Evolutionary conservation across 2,329 filamentous ascomycete genomes (phyloP).

Genomic region (Fusarium albosuccineum): DNA sequence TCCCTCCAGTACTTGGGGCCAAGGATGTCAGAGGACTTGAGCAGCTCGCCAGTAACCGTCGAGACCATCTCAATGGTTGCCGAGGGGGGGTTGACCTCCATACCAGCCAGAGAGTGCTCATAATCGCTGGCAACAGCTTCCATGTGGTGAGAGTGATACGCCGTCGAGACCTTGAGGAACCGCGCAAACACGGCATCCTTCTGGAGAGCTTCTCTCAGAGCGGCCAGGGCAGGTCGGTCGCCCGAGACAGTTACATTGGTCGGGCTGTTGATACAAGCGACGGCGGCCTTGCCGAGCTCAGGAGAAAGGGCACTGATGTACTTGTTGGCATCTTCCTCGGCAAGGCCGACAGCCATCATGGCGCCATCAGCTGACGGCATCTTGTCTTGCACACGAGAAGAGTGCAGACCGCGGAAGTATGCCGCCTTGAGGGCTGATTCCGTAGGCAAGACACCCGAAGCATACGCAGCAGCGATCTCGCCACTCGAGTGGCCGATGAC

Average conservation of each 20-base stretch:
- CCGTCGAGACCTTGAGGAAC: not conserved
- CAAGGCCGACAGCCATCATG: not conserved
- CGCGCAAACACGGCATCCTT: not conserved
- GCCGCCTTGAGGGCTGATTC: not conserved
- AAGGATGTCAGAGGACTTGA: not conserved
- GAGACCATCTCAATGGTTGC: not conserved
- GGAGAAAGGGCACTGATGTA: not conserved
- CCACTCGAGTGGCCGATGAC: conserved; percentile 60
- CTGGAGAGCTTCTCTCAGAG: not conserved
- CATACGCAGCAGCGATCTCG: conserved; percentile 61
- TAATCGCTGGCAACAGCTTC: too few relatives aligned
- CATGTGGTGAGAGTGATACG: not conserved
- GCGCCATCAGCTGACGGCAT: not conserved
- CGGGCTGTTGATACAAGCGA: not conserved
- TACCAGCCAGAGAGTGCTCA: too few relatives aligned
- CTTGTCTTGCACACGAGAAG: not conserved
- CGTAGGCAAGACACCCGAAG: not conserved
- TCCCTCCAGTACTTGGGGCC: not conserved
- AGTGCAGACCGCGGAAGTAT: not conserved
- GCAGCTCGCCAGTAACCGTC: not conserved
- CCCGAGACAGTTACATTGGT: not conserved
- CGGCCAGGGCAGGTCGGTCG: not conserved
- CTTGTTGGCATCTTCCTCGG: not conserved
- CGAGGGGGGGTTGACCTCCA: too few relatives aligned
- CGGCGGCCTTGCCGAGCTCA: not conserved